These are phyloP conservation scores for Pleurotus giganteus DNA, from an alignment of 768 basidiomycete genomes.

Conservation along the genomic window DNA sequence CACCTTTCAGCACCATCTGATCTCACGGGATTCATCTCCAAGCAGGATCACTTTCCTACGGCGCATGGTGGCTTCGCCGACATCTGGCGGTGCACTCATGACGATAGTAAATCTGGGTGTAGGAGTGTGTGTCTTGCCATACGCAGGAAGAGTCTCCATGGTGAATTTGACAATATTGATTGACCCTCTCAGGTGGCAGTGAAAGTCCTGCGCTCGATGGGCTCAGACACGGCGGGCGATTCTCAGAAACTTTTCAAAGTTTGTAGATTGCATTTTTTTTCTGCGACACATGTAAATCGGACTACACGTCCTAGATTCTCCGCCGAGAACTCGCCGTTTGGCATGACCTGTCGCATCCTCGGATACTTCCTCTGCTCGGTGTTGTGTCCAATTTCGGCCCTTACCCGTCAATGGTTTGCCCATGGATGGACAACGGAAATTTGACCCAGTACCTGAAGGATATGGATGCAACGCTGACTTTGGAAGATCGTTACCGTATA, in stretches of 20 bases:
- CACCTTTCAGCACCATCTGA: not conserved
- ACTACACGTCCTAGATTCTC: not conserved
- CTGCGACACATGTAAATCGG: not conserved
- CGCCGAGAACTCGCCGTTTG: constrained; percentile 12
- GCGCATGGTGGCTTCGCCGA: constrained; percentile 8
- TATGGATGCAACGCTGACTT: constrained; percentile 11
- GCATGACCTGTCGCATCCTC: constrained; percentile 18
- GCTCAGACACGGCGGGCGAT: not conserved
- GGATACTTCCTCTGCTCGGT: constrained; percentile 26
- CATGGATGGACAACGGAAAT: constrained; percentile 29
- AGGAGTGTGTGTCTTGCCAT: not conserved
- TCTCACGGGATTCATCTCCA: constrained; percentile 1
- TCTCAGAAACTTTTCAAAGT: not conserved
- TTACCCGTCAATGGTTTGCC: constrained; percentile 30
- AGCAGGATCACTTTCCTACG: not conserved
- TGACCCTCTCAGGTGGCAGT: not conserved
- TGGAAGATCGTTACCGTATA: constrained; percentile 15
- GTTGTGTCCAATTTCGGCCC: constrained; percentile 25
- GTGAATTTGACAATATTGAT: not conserved
- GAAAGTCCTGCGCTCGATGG: not conserved
- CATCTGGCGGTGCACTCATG: not conserved
- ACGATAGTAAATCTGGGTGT: not conserved
- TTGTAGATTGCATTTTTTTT: not conserved
- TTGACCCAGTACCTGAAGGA: constrained; percentile 21
- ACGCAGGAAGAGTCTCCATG: not conserved